phyloP scores from a whole-genome alignment of 1,284 basidiomycete genomes.

The Ganoderma lucidum region DNA sequence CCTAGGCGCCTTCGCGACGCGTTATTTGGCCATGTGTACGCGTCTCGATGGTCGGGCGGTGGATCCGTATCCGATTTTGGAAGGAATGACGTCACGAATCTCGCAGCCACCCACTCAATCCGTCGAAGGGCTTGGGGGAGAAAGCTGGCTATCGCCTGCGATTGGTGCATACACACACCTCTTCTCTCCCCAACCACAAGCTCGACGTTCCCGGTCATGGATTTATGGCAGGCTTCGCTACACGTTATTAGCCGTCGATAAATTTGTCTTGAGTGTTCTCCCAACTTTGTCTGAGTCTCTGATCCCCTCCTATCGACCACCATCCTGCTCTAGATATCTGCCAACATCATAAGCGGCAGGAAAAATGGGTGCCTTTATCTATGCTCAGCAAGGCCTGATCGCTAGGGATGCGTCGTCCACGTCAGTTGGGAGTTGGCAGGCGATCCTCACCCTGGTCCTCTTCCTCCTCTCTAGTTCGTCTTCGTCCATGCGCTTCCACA shows the following conservation, averaged over 20 bases:
- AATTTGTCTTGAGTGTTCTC: neutral
- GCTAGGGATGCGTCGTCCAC: neutral
- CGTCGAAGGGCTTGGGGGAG: neutral
- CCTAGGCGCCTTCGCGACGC: neutral
- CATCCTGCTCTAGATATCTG: neutral
- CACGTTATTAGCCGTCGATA: neutral
- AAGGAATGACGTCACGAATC: neutral
- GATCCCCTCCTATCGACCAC: neutral
- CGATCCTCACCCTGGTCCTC: conserved; percentile 68
- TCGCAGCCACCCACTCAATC: neutral
- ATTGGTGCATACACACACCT: neutral
- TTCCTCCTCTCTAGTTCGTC: conserved; percentile 76
- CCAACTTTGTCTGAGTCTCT: neutral
- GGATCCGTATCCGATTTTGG: neutral
- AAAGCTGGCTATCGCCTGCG: neutral
- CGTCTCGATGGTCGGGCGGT: neutral
- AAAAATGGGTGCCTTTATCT: neutral
- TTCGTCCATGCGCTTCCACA: neutral
- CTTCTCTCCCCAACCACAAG: neutral
- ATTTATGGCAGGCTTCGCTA: neutral
- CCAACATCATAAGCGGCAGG: neutral
- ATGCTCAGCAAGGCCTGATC: neutral
- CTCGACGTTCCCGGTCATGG: neutral
- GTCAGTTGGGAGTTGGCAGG: conserved; percentile 27
- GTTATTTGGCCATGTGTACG: conserved; percentile 16